Conservation (phyloP, 139 green algal genomes). For the Medakamo hakoo region DNA sequence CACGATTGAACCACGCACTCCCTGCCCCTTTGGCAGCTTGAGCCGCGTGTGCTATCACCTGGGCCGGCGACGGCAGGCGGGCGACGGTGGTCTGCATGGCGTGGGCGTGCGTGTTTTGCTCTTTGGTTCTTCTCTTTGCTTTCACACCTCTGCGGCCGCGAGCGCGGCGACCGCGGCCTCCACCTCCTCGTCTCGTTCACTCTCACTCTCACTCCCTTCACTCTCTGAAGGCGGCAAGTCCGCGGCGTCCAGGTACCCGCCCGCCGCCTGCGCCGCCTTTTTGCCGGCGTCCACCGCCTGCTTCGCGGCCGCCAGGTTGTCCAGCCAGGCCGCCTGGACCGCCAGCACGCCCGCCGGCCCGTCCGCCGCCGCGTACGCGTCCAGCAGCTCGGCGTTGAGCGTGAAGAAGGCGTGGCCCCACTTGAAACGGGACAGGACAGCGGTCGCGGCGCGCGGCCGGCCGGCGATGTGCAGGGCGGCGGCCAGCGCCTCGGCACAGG, state of each 20-base stretch:
- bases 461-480: constrained; percentile 73
- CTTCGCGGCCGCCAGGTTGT: constrained; percentile 7
- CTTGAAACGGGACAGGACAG: constrained; percentile 65
- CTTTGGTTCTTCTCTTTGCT: too few relatives aligned
- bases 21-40: too few relatives aligned
- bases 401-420: constrained; percentile 86
- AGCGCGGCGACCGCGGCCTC: too few relatives aligned
- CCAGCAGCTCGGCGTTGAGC: constrained; percentile 73
- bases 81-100: too few relatives aligned
- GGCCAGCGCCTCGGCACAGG: constrained; percentile 84
- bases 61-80: too few relatives aligned
- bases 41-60: too few relatives aligned
- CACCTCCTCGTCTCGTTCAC: constrained; percentile 4
- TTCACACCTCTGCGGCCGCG: too few relatives aligned
- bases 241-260: constrained; percentile 22
- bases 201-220: constrained; percentile 10
- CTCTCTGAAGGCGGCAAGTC: constrained; percentile 27
- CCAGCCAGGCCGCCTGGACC: constrained; percentile 51
- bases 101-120: too few relatives aligned
- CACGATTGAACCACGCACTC: too few relatives aligned
- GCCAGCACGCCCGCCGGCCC: constrained; percentile 62
- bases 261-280: constrained; percentile 2
- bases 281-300: neutral
- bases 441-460: constrained; percentile 30
- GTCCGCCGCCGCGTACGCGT: constrained; percentile 56